Conservation (phyloP, 257 asterid genomes). For the Scutellaria minor region DNA sequence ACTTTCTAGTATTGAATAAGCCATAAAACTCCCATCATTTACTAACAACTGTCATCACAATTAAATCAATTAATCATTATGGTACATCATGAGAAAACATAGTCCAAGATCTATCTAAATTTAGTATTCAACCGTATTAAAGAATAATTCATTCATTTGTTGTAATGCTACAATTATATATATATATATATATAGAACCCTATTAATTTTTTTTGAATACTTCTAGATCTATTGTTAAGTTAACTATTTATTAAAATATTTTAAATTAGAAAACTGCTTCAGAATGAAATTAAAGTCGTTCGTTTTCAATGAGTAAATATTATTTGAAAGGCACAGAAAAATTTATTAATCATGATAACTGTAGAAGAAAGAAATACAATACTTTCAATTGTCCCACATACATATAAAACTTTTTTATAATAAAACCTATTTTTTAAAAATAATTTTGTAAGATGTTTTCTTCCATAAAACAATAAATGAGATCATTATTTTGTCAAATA, state of each 20-base stretch:
- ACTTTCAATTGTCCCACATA: too few species aligned
- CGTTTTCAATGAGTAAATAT: not conserved
- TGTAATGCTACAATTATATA: not conserved
- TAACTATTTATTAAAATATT: not conserved
- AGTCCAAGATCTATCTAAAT: conserved; percentile 14
- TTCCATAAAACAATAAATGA: too few species aligned
- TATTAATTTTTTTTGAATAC: not conserved
- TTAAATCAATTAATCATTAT: conserved; percentile 32
- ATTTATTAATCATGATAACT: not conserved
- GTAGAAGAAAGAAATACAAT: too few species aligned
- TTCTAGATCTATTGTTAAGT: not conserved
- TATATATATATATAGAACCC: not conserved
- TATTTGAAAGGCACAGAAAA: not conserved
- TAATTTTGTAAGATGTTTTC: too few species aligned
- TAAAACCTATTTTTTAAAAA: too few species aligned
- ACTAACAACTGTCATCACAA: conserved; percentile 40
- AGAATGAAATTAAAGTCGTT: not conserved
- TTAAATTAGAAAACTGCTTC: too few species aligned
- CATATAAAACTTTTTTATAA: too few species aligned
- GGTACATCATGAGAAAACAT: conserved; percentile 31
- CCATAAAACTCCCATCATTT: conserved; percentile 37
- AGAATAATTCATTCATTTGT: not conserved
- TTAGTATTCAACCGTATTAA: not conserved
- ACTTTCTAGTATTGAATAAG: conserved; percentile 38
- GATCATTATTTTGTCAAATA: not conserved